Percentiles rank a stretch among this genome's conserved stretches.
Conservation (phyloP, 2,329 filamentous ascomycete genomes). For the Neonectria faginata region DNA sequence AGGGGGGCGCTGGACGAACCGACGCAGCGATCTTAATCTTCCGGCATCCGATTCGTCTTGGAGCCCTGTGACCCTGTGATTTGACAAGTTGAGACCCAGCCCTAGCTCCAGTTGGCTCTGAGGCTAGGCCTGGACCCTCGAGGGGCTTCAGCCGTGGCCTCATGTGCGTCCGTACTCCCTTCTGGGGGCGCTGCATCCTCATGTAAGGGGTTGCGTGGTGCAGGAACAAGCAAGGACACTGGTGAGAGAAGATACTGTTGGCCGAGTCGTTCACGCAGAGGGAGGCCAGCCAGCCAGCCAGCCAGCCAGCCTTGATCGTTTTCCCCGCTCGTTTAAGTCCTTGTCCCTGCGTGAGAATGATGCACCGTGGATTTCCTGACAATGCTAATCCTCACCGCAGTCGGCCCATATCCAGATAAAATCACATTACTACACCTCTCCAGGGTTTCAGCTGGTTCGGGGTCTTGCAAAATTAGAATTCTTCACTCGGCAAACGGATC, state of each 20-base stretch:
- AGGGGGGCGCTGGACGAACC: constrained; percentile 4
- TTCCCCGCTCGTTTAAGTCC: not conserved
- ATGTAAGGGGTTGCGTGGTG: not conserved
- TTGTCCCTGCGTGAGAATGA: not conserved
- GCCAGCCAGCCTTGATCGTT: not conserved
- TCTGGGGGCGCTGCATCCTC: not conserved
- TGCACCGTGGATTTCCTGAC: constrained; percentile 21
- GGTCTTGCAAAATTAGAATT: not conserved
- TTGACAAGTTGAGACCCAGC: constrained; percentile 3
- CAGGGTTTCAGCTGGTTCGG: constrained; percentile 11
- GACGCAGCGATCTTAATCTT: constrained; percentile 22
- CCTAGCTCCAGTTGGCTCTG: constrained; percentile 6
- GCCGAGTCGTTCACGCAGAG: not conserved
- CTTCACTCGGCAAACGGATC: not conserved
- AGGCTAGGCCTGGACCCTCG: constrained; percentile 13
- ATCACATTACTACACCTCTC: constrained; percentile 14
- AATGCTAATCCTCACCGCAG: constrained; percentile 29
- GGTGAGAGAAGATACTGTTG: not conserved
- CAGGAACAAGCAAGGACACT: not conserved
- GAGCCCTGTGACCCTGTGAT: not conserved
- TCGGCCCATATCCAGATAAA: constrained; percentile 22
- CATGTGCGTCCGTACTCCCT: not conserved
- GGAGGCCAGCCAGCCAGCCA: not conserved
- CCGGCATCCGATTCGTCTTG: constrained; percentile 9
- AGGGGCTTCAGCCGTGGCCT: not conserved